Evolutionary conservation across 257 asterid genomes (phyloP).

Genomic region (Haberlea rhodopensis): DNA sequence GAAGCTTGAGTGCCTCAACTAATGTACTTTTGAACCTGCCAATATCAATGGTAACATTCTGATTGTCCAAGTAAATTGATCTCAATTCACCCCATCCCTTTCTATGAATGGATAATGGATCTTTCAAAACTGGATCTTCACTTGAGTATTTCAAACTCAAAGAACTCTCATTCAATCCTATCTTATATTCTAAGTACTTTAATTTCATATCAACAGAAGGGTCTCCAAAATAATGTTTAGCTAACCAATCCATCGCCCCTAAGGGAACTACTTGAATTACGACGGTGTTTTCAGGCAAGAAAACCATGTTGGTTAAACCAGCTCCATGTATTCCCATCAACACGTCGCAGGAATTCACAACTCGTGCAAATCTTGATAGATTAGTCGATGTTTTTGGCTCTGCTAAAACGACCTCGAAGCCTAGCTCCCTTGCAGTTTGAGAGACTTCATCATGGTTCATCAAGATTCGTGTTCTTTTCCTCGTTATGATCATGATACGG

Average conservation of each 20-base stretch:
- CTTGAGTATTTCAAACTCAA: slow-evolving; percentile 17
- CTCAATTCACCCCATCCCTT: too few relatives aligned
- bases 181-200: slow-evolving; percentile 46
- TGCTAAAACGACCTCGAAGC: slow-evolving; percentile 59
- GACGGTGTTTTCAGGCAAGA: slow-evolving; percentile 54
- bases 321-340: slow-evolving; percentile 84
- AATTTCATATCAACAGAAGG: slow-evolving; percentile 50
- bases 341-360: slow-evolving; percentile 71
- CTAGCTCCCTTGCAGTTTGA: slow-evolving; percentile 39
- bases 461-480: slow-evolving; percentile 44
- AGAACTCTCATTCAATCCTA: slow-evolving; percentile 49
- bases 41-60: too few relatives aligned
- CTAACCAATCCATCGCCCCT: slow-evolving; percentile 35
- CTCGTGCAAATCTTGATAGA: slow-evolving; percentile 41
- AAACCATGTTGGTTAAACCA: slow-evolving; percentile 70
- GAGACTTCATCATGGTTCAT: slow-evolving; percentile 40
- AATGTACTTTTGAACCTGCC: too few relatives aligned
- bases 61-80: too few relatives aligned
- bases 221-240: slow-evolving; percentile 26
- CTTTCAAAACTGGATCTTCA: too few relatives aligned
- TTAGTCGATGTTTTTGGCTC: slow-evolving; percentile 43
- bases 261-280: slow-evolving; percentile 56
- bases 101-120: too few relatives aligned
- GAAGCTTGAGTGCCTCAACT: too few relatives aligned
- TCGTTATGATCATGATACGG: slow-evolving; percentile 59